These are phyloP conservation scores for Climacium dendroides DNA, from an alignment of 225 moss, liverwort and hornwort species.

Conservation along the genomic window DNA sequence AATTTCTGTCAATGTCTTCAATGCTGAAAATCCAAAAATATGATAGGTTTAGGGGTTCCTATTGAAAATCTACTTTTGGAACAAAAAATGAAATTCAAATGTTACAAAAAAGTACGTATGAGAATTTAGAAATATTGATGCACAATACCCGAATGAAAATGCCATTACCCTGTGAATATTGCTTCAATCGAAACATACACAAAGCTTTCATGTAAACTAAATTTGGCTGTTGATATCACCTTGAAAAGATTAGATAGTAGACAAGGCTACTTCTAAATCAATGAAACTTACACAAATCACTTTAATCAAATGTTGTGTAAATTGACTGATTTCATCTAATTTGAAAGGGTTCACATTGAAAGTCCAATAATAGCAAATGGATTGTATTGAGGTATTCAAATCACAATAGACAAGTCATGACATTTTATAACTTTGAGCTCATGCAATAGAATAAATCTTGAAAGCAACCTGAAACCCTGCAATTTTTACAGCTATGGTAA, in stretches of 20 bases:
- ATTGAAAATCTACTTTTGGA: not conserved
- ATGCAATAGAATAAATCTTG: not conserved
- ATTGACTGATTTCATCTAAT: not conserved
- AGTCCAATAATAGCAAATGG: not conserved
- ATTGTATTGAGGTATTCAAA: not conserved
- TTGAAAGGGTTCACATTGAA: not conserved
- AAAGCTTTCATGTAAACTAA: slow-evolving; percentile 65
- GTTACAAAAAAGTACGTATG: not conserved
- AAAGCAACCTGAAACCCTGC: slow-evolving; percentile 43
- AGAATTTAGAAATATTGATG: not conserved
- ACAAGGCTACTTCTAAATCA: not conserved
- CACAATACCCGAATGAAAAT: not conserved
- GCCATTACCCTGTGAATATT: slow-evolving; percentile 53
- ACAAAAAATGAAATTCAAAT: not conserved
- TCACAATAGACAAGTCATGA: not conserved
- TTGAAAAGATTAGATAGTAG: not conserved
- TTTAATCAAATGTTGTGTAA: not conserved
- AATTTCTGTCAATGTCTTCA: slow-evolving; percentile 51
- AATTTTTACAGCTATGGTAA: slow-evolving; percentile 30
- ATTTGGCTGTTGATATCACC: slow-evolving; percentile 19
- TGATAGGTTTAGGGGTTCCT: not conserved
- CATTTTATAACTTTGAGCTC: not conserved
- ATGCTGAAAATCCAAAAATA: slow-evolving; percentile 13
- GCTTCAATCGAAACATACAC: slow-evolving; percentile 59
- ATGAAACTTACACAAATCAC: not conserved